Evolutionary conservation across 2,329 filamentous ascomycete species (phyloP).

Genomic region (Pyrenochaeta sp.): DNA sequence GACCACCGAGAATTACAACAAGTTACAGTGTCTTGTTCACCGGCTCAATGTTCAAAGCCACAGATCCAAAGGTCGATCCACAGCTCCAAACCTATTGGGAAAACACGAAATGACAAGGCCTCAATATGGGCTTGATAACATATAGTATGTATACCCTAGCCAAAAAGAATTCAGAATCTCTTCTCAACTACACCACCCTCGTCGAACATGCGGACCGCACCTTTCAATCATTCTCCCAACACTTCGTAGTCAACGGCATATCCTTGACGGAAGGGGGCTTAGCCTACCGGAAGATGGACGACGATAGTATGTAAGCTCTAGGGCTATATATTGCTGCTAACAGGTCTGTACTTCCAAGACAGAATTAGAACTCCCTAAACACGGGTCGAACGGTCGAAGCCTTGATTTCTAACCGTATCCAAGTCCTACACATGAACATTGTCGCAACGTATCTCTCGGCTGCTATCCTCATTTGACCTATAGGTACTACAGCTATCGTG

Average conservation of each 20-base stretch:
- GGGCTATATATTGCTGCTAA: slow-evolving; percentile 10
- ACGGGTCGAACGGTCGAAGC: slow-evolving; percentile 18
- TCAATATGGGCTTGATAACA: slow-evolving; percentile 44
- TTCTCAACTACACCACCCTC: slow-evolving; percentile 24
- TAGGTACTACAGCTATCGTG: slow-evolving; percentile 22
- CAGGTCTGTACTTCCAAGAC: slow-evolving; percentile 5
- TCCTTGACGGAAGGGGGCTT: slow-evolving; percentile 26
- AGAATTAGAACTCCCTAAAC: slow-evolving; percentile 10
- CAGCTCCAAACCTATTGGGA: neutral
- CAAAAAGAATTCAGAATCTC: slow-evolving; percentile 21
- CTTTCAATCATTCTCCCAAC: slow-evolving; percentile 32
- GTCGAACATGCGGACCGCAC: slow-evolving; percentile 25
- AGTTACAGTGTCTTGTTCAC: slow-evolving; percentile 20
- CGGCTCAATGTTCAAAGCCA: slow-evolving; percentile 17
- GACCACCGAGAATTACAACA: slow-evolving; percentile 15
- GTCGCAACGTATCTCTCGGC: slow-evolving; percentile 27
- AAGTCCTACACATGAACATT: slow-evolving; percentile 28
- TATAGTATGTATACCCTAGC: slow-evolving; percentile 40
- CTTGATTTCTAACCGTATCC: slow-evolving; percentile 19
- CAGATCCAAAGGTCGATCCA: slow-evolving; percentile 3
- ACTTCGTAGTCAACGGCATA: slow-evolving; percentile 18
- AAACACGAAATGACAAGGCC: slow-evolving; percentile 25
- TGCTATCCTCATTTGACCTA: slow-evolving; percentile 31
- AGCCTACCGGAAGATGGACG: slow-evolving; percentile 35
- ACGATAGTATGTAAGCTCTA: slow-evolving; percentile 12